Evolutionary conservation across 2,329 filamentous ascomycete genomes (phyloP), one percentile per base, ranked within the genome.

Genomic region (Alternaria panax): DNA sequence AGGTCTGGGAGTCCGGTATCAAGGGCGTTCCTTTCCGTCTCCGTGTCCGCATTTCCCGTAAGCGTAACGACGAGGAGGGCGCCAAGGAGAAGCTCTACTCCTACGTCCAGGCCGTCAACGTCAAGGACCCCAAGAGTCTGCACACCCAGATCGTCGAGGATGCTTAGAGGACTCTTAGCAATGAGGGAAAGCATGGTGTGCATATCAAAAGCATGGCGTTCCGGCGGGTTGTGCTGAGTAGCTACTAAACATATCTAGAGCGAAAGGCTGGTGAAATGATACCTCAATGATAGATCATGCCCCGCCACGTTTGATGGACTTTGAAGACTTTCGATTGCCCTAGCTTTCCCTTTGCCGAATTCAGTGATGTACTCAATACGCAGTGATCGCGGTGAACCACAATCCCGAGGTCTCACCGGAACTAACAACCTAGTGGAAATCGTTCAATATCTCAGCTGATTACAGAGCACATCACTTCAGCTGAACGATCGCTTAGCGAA

Each of bases 11-110:
- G 86, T 87, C 90, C 80, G 95, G 95, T 83, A 90, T 99, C 87
- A 99, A 98, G 92, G 96, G 95, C 80, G 93, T 97, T 74, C 92
- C 94, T 75, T 98, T 90, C 91, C 91, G 96, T 84, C 88, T 99
- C 77, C 94, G 95, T 79, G 90, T 99, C 80, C 93, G 96, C 85
- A 97, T 99, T 86, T 97, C 93, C 81, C 92, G 95, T 85, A 96
- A 96, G 90, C 92, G 95, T 89, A 99, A 99, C 86, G 95, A 99
- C 84, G 95, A 98, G 88, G 95, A 99, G 86, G 92, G 92, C 79
- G 95, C 96, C 82, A 97, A 97, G 88, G 92, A 99, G 90, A 97
- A 96, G 89, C 90, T 99, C 73, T 99, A 98, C 91, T 95, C 91
- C 84, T 97, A 97, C 86, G 95, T 99, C 76, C 94, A 99, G 90